Conservation (phyloP, 495 filamentous ascomycete species). For the Penicillium cataractarum region DNA sequence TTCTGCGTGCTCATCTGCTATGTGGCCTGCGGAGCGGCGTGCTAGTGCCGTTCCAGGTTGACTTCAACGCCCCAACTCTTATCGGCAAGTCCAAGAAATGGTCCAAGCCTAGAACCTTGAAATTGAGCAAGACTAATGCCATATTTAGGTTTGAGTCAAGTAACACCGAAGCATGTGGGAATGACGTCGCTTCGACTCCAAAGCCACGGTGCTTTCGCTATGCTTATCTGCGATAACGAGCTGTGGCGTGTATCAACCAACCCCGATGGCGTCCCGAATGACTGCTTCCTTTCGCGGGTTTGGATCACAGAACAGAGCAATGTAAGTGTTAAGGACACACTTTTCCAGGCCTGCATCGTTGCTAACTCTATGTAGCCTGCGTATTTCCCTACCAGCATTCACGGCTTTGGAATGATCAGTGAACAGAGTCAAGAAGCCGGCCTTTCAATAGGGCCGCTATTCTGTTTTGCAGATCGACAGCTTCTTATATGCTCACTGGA, state of each 20-base stretch:
- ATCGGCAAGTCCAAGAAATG: slow-evolving; percentile 28
- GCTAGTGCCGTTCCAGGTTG: slow-evolving; percentile 41
- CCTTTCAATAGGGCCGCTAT: slow-evolving; percentile 35
- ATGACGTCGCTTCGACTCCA: slow-evolving; percentile 44
- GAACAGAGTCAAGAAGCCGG: slow-evolving; percentile 14
- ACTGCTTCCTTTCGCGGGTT: slow-evolving; percentile 37
- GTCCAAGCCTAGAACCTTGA: neutral
- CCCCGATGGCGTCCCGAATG: slow-evolving; percentile 21
- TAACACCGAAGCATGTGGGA: slow-evolving; percentile 34
- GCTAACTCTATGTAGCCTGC: slow-evolving; percentile 39
- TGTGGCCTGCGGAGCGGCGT: slow-evolving; percentile 51
- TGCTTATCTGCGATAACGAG: slow-evolving; percentile 45
- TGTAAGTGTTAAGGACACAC: slow-evolving; percentile 31
- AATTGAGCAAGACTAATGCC: neutral
- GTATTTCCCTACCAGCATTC: slow-evolving; percentile 40
- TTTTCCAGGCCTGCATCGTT: neutral
- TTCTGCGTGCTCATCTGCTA: slow-evolving; percentile 31
- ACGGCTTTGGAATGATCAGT: slow-evolving; percentile 37
- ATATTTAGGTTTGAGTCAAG: slow-evolving; percentile 35
- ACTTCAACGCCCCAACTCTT: slow-evolving; percentile 19
- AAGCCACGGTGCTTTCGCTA: slow-evolving; percentile 29
- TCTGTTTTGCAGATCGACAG: slow-evolving; percentile 47
- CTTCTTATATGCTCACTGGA: slow-evolving; percentile 47
- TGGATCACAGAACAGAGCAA: slow-evolving; percentile 52
- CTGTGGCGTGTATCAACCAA: slow-evolving; percentile 44